A percentile compares a stretch with the other conserved stretches of the same genome.
phyloP scores from a whole-genome alignment of 1,284 basidiomycete species.

The Cutaneotrichosporon cavernicola region DNA sequence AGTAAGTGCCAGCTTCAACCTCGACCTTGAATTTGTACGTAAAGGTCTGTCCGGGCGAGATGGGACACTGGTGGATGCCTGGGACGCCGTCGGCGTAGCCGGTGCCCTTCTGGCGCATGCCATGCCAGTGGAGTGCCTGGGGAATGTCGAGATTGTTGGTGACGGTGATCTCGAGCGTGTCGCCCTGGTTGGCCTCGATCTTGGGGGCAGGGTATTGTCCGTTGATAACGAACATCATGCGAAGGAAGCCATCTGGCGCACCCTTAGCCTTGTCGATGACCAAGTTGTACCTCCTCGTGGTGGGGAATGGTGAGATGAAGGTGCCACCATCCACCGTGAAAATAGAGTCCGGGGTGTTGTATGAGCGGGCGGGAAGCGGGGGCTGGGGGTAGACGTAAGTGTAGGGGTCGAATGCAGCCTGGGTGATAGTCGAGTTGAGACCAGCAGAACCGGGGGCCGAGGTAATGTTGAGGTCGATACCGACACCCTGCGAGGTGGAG shows the following conservation, averaged over 20 bases:
- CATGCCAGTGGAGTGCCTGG: constrained; percentile 42
- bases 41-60: constrained; percentile 44
- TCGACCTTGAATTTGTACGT: not conserved
- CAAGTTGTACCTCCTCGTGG: constrained; percentile 13
- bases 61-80: constrained; percentile 56
- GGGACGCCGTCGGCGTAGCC: constrained; percentile 39
- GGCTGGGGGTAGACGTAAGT: constrained; percentile 21
- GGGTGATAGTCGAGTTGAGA: not conserved
- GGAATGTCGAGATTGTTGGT: constrained; percentile 33
- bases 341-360: not conserved
- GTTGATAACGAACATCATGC: constrained; percentile 24
- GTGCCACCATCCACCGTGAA: constrained; percentile 11
- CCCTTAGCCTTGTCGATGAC: constrained; percentile 13
- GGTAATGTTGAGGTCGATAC: not conserved
- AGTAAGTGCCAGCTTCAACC: constrained; percentile 17
- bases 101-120: constrained; percentile 38
- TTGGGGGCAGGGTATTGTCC: constrained; percentile 30
- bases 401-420: not conserved
- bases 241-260: constrained; percentile 21
- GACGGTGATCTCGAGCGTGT: constrained; percentile 36
- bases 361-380: constrained; percentile 8
- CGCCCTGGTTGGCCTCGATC: constrained; percentile 42
- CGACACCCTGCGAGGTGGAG: not conserved
- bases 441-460: not conserved
- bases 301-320: not conserved